Evolutionary conservation across 495 filamentous ascomycete species (phyloP).

Genomic region (Clohesyomyces aquaticus): DNA sequence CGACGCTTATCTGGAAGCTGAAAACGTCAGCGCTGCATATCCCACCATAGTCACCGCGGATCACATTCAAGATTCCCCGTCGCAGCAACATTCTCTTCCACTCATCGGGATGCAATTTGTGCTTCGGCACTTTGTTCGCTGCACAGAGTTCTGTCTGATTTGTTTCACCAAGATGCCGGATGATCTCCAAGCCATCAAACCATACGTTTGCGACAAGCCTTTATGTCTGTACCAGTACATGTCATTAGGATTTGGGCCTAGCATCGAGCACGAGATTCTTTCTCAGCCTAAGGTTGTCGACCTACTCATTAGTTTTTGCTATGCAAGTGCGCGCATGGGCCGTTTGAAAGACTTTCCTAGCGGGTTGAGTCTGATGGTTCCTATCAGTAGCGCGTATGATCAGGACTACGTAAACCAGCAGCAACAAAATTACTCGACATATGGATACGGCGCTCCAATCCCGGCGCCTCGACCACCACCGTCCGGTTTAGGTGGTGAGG

Average conservation of each 20-base stretch:
- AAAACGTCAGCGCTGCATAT: slow-evolving; percentile 36
- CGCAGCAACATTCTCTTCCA: slow-evolving; percentile 58
- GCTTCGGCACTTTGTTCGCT: slow-evolving; percentile 77
- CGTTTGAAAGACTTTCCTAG: slow-evolving; percentile 65
- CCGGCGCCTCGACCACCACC: slow-evolving; percentile 1
- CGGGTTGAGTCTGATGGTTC: slow-evolving; percentile 72
- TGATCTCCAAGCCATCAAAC: slow-evolving; percentile 83
- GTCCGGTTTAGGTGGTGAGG: not conserved
- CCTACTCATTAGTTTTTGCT: slow-evolving; percentile 82
- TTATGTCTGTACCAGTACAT: slow-evolving; percentile 93
- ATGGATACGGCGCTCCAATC: no score
- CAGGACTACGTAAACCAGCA: slow-evolving; percentile 10
- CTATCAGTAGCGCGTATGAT: slow-evolving; percentile 41
- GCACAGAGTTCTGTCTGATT: slow-evolving; percentile 85
- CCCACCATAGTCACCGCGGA: slow-evolving; percentile 45
- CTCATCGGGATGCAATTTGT: slow-evolving; percentile 80
- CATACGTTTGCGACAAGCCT: slow-evolving; percentile 80
- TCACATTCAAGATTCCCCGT: slow-evolving; percentile 35
- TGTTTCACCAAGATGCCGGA: slow-evolving; percentile 76
- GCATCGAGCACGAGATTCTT: slow-evolving; percentile 81
- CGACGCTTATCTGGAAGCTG: slow-evolving; percentile 46
- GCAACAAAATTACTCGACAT: not conserved
- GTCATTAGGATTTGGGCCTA: slow-evolving; percentile 81
- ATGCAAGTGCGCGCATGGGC: slow-evolving; percentile 56
- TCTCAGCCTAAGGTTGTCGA: slow-evolving; percentile 85